Conservation (phyloP, 495 filamentous ascomycete genomes). For the Penicillium coffeae region DNA sequence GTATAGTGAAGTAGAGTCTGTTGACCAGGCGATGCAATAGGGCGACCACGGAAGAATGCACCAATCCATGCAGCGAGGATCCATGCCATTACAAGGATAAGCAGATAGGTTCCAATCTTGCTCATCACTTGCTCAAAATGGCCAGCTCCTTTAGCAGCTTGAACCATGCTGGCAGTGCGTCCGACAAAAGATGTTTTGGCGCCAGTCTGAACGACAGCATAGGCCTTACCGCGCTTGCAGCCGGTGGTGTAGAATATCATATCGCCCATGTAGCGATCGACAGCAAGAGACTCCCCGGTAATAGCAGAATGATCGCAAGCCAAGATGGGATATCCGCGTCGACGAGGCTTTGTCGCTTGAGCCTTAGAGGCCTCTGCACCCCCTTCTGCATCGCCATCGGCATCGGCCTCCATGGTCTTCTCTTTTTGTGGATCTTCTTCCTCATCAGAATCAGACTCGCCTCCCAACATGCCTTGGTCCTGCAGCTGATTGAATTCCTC, state of each 20-base stretch:
- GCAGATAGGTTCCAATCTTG: slow-evolving; percentile 64
- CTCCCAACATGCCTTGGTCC: slow-evolving; percentile 52
- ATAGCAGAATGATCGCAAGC: slow-evolving; percentile 71
- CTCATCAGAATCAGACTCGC: slow-evolving; percentile 52
- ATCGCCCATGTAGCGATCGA: slow-evolving; percentile 70
- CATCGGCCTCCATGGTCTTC: slow-evolving; percentile 7
- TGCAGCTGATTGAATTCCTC: slow-evolving; percentile 56
- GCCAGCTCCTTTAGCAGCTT: slow-evolving; percentile 62
- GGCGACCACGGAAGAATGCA: slow-evolving; percentile 64
- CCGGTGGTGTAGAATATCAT: slow-evolving; percentile 67
- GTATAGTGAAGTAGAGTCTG: slow-evolving; percentile 61
- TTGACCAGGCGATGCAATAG: slow-evolving; percentile 57
- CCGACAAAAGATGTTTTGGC: slow-evolving; percentile 70
- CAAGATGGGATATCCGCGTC: slow-evolving; percentile 54
- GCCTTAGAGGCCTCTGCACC: slow-evolving; percentile 10
- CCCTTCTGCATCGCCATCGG: slow-evolving; percentile 13
- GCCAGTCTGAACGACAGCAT: slow-evolving; percentile 55
- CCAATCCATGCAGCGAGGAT: slow-evolving; percentile 68
- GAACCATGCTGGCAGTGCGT: slow-evolving; percentile 63
- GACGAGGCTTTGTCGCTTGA: slow-evolving; percentile 16
- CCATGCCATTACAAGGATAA: slow-evolving; percentile 66
- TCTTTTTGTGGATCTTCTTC: slow-evolving; percentile 20
- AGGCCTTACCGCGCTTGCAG: slow-evolving; percentile 71
- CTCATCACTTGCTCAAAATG: slow-evolving; percentile 79
- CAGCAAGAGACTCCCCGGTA: slow-evolving; percentile 68